A percentile compares a stretch with the other conserved stretches of the same genome.
These are phyloP conservation scores for Phytophthora multivora DNA, from an alignment of 352 stramenopile species.

Conservation along the genomic window DNA sequence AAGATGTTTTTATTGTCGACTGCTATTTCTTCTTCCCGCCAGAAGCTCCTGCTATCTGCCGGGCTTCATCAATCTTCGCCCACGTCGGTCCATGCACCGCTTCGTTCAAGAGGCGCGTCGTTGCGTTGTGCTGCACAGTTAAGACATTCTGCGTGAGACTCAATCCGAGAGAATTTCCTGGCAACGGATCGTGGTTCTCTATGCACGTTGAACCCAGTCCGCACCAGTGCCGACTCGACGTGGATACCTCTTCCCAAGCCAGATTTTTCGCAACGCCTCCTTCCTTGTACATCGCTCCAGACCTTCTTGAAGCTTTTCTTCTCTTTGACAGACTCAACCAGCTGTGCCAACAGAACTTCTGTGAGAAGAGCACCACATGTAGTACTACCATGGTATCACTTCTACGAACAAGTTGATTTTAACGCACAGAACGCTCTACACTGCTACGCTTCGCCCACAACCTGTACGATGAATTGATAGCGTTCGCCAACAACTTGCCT, in stretches of 20 bases:
- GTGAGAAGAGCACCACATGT: background rate
- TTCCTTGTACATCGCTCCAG: background rate
- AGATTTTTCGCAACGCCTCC: background rate
- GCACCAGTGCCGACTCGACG: too few relatives aligned
- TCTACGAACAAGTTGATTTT: background rate
- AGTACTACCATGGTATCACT: background rate
- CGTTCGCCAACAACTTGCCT: background rate
- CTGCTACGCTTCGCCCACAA: background rate
- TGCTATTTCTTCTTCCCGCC: too few relatives aligned
- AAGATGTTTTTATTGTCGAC: background rate
- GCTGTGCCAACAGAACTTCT: background rate
- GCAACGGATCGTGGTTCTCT: background rate
- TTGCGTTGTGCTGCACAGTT: background rate
- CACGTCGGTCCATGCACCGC: background rate
- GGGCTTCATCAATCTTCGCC: background rate
- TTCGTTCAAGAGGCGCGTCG: background rate
- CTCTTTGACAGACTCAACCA: background rate
- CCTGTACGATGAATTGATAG: background rate
- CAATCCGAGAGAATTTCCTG: background rate
- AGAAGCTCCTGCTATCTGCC: background rate
- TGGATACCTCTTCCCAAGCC: too few relatives aligned
- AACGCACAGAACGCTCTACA: background rate
- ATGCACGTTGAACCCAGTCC: conserved; percentile 1
- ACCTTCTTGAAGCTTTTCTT: background rate
- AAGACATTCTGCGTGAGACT: too few relatives aligned